Evolutionary conservation across 192 early-diverging fungal genomes (phyloP).

Genomic region (Spizellomyces punctatus): DNA sequence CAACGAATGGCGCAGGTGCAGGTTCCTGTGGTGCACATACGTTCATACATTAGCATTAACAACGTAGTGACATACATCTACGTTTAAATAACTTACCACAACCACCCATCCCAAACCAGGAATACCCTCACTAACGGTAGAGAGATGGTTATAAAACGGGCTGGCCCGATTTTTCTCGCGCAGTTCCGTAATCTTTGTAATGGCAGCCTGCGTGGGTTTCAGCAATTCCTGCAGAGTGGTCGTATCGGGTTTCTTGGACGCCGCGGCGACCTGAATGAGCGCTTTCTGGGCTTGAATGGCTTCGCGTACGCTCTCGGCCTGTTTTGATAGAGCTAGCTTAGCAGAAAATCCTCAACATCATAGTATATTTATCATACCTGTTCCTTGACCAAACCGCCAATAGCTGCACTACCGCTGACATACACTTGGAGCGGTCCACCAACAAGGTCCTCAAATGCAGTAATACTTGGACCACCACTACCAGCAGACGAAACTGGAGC

Average conservation of each 20-base stretch:
- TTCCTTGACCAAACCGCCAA: constrained; percentile 66
- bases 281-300: constrained; percentile 72
- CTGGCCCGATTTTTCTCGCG: constrained; percentile 79
- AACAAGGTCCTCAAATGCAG: constrained; percentile 60
- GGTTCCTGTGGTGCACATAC: constrained; percentile 54
- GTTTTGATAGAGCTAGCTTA: neutral
- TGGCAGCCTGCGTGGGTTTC: constrained; percentile 66
- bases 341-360: neutral
- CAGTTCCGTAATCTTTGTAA: constrained; percentile 68
- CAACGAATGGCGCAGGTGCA: constrained; percentile 83
- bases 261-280: constrained; percentile 73
- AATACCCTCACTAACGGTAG: constrained; percentile 84
- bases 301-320: constrained; percentile 62
- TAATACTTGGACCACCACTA: constrained; percentile 48
- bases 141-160: constrained; percentile 78
- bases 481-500: constrained; percentile 27
- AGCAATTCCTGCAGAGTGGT: constrained; percentile 65
- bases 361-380: constrained; percentile 44
- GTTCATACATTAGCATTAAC: constrained; percentile 18
- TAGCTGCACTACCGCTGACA: constrained; percentile 39
- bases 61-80: neutral
- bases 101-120: constrained; percentile 92
- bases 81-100: constrained; percentile 51
- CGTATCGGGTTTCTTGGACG: constrained; percentile 75
- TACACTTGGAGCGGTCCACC: constrained; percentile 43